Evolutionary conservation across 1,284 basidiomycete genomes (phyloP).

Genomic region (Apiotrichum mycotoxinovorans): DNA sequence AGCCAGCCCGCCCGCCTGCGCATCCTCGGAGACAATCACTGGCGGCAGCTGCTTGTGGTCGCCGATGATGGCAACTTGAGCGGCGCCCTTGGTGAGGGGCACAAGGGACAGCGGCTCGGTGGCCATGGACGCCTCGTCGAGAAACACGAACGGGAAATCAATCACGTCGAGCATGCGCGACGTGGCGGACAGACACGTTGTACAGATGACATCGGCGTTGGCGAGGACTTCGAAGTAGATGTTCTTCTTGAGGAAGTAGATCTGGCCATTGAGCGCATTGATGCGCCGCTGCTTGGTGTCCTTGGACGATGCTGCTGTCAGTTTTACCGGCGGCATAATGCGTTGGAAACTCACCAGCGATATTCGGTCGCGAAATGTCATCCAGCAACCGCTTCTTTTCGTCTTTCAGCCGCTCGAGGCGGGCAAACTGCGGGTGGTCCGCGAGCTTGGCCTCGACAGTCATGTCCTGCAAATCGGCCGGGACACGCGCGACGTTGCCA

Average conservation of each 20-base stretch:
- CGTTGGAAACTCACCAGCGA: background rate
- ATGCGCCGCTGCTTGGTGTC: slow-evolving; percentile 51
- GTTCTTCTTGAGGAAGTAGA: slow-evolving; percentile 24
- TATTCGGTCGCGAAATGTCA: slow-evolving; percentile 45
- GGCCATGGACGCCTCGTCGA: slow-evolving; percentile 94
- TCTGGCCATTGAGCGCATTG: slow-evolving; percentile 42
- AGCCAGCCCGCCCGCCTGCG: slow-evolving; percentile 66
- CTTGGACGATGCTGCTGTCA: slow-evolving; percentile 26
- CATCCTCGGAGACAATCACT: slow-evolving; percentile 70
- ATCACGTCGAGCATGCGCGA: slow-evolving; percentile 53
- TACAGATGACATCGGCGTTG: slow-evolving; percentile 74
- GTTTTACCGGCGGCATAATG: background rate
- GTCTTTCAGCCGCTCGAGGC: slow-evolving; percentile 55
- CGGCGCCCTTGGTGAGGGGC: slow-evolving; percentile 81
- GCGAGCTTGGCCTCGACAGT: slow-evolving; percentile 68
- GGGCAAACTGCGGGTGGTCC: slow-evolving; percentile 58
- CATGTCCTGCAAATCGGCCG: slow-evolving; percentile 57
- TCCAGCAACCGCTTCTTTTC: slow-evolving; percentile 56
- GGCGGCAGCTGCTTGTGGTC: slow-evolving; percentile 97
- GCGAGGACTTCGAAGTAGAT: slow-evolving; percentile 57
- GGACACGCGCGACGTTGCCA: slow-evolving; percentile 64
- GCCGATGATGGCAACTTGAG: slow-evolving; percentile 82
- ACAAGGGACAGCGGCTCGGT: slow-evolving; percentile 84
- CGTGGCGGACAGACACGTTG: slow-evolving; percentile 73
- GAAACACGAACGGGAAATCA: slow-evolving; percentile 88